These are phyloP conservation scores for Juncus effusus DNA, from an alignment of 176 grass and related monocot species.

Conservation along the genomic window DNA sequence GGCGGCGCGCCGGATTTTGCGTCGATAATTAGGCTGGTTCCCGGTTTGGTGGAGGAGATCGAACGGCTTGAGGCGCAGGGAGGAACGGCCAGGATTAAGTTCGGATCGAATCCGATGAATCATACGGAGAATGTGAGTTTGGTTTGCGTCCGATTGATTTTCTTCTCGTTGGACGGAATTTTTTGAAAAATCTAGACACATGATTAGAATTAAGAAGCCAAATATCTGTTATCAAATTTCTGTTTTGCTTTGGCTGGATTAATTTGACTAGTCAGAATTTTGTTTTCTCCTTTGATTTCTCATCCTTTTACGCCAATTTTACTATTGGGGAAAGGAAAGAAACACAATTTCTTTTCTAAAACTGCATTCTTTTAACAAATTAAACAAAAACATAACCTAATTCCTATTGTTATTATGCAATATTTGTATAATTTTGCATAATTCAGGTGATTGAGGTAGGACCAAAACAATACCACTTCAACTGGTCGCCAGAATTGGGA, in stretches of 20 bases:
- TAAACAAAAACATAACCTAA: neutral
- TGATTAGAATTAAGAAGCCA: too few relatives aligned
- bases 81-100: conserved; percentile 74
- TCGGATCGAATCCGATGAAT: conserved; percentile 58
- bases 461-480: conserved; percentile 85
- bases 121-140: conserved; percentile 71
- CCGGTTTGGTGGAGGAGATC: conserved; percentile 95
- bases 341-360: neutral
- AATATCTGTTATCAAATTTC: too few relatives aligned
- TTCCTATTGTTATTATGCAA: neutral
- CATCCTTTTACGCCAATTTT: neutral
- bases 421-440: conserved; percentile 23
- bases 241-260: too few relatives aligned
- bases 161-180: conserved; percentile 14
- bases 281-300: neutral
- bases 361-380: conserved; percentile 10
- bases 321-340: too few relatives aligned
- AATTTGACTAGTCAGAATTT: neutral
- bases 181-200: neutral
- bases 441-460: conserved; percentile 81
- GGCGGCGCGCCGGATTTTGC: conserved; percentile 55
- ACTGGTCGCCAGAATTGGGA: conserved; percentile 58
- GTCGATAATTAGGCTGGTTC: conserved; percentile 73
- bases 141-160: neutral
- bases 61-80: conserved; percentile 80